Evolutionary conservation across 2,329 filamentous ascomycete genomes (phyloP).

Genomic region (Clonostachys rosea): DNA sequence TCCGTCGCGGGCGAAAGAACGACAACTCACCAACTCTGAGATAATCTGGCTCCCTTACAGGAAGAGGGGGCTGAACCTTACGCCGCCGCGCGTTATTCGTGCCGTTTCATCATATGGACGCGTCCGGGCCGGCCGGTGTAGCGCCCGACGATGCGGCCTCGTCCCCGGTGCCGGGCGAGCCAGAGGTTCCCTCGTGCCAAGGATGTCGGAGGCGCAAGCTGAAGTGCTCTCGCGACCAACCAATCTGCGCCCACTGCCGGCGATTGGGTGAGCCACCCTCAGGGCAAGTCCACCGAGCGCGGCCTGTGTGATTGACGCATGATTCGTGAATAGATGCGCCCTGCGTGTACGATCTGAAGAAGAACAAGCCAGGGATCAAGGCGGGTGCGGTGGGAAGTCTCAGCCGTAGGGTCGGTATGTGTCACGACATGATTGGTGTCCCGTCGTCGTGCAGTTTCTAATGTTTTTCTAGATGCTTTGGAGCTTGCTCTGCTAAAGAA

Average conservation of each 20-base stretch:
- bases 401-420: constrained; percentile 11
- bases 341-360: constrained; percentile 14
- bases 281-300: too few relatives aligned
- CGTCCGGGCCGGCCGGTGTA: not conserved
- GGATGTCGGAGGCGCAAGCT: constrained; percentile 24
- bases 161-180: constrained; percentile 1
- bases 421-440: not conserved
- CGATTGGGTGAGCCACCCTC: constrained; percentile 12
- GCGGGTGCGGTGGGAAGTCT: constrained; percentile 12
- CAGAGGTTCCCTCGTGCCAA: constrained; percentile 19
- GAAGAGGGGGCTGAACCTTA: too few relatives aligned
- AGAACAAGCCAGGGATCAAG: constrained; percentile 14
- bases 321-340: constrained; percentile 7
- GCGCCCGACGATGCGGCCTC: not conserved
- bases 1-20: too few relatives aligned
- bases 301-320: too few relatives aligned
- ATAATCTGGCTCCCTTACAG: too few relatives aligned
- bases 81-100: not conserved
- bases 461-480: not conserved
- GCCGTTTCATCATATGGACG: not conserved
- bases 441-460: too few relatives aligned
- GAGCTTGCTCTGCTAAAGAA: not conserved
- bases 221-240: constrained; percentile 23
- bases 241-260: constrained; percentile 21
- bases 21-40: too few relatives aligned